Evolutionary conservation across 1,139 yeast species (phyloP).

Genomic region (Nakaseomyces glabratus): DNA sequence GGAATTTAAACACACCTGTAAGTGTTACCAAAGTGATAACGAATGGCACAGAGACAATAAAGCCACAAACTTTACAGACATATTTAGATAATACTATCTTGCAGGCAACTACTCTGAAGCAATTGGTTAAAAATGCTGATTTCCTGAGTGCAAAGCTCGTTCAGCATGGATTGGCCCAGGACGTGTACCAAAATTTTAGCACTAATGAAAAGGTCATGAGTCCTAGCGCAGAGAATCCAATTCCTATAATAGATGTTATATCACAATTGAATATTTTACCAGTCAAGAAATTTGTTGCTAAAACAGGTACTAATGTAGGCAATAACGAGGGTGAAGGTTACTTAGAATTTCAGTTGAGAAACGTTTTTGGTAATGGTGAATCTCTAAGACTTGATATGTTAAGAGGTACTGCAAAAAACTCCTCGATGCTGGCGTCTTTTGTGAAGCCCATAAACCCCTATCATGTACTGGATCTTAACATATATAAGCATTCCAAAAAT

Average conservation of each 20-base stretch:
- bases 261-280: constrained; percentile 56
- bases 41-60: constrained; percentile 17
- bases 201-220: background rate
- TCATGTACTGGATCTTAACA: constrained; percentile 45
- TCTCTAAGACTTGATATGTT: constrained; percentile 66
- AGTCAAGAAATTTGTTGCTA: constrained; percentile 58
- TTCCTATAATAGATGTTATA: constrained; percentile 36
- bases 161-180: constrained; percentile 21
- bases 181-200: constrained; percentile 10
- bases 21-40: constrained; percentile 20
- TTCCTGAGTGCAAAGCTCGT: constrained; percentile 22
- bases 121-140: constrained; percentile 24
- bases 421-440: constrained; percentile 59
- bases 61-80: constrained; percentile 18
- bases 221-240: constrained; percentile 4
- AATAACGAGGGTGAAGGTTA: constrained; percentile 95
- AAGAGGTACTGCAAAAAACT: constrained; percentile 68
- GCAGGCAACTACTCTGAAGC: constrained; percentile 22
- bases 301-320: constrained; percentile 90
- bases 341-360: constrained; percentile 63
- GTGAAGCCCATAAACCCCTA: constrained; percentile 43
- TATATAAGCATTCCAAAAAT: constrained; percentile 50
- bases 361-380: constrained; percentile 87
- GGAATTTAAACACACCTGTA: constrained; percentile 13
- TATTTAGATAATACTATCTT: constrained; percentile 27